Percentiles rank a stretch among this genome's conserved stretches.
These are phyloP conservation scores for Pyrrhoderma lamaoense DNA, from an alignment of 1,284 basidiomycete genomes.

Conservation along the genomic window DNA sequence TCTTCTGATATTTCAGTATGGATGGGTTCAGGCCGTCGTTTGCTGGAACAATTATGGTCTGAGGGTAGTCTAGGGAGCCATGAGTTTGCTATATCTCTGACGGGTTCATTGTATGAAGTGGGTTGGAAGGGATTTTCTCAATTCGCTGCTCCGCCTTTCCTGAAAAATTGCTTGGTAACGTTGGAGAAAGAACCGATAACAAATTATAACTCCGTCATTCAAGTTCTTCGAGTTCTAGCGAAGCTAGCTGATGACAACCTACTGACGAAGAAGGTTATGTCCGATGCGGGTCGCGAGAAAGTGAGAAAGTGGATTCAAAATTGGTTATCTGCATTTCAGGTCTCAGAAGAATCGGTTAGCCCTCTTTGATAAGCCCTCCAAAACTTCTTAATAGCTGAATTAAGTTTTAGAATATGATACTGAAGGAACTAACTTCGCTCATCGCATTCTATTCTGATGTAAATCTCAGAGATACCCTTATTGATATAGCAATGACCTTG, in stretches of 20 bases:
- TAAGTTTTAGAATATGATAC: slow-evolving; percentile 38
- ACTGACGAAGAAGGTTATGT: slow-evolving; percentile 38
- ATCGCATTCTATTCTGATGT: slow-evolving; percentile 39
- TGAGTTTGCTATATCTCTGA: slow-evolving; percentile 44
- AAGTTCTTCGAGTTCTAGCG: slow-evolving; percentile 44
- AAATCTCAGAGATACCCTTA: slow-evolving; percentile 31
- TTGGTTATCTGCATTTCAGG: neutral
- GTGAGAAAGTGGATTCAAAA: slow-evolving; percentile 7
- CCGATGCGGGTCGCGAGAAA: slow-evolving; percentile 13
- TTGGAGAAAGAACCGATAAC: neutral
- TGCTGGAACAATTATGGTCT: slow-evolving; percentile 44
- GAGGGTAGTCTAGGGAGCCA: slow-evolving; percentile 19
- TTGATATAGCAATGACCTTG: slow-evolving; percentile 41
- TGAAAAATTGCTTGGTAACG: slow-evolving; percentile 40
- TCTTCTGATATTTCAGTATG: slow-evolving; percentile 61
- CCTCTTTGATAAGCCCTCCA: neutral
- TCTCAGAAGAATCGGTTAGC: slow-evolving; percentile 10
- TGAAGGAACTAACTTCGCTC: slow-evolving; percentile 47
- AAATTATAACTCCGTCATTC: slow-evolving; percentile 12
- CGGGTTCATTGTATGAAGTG: slow-evolving; percentile 51
- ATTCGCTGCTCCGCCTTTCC: slow-evolving; percentile 48
- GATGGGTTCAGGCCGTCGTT: slow-evolving; percentile 51
- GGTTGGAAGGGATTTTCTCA: slow-evolving; percentile 71
- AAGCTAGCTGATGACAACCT: slow-evolving; percentile 39
- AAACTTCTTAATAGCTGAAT: neutral